These are phyloP conservation scores for Crithidia fasciculata DNA, from an alignment of 208 protist species.

Conservation along the genomic window DNA sequence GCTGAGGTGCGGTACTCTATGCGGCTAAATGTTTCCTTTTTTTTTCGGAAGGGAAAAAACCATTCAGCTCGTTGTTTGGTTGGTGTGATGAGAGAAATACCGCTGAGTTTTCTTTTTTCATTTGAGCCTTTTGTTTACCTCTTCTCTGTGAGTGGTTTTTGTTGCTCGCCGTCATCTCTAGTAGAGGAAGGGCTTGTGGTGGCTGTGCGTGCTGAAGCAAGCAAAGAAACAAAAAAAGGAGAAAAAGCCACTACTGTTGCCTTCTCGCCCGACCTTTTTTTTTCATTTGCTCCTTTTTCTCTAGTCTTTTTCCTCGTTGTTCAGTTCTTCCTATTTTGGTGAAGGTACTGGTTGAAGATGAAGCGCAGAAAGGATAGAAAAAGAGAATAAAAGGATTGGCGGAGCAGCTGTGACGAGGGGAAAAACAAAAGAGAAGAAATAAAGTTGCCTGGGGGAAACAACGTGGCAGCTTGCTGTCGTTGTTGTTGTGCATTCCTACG, in stretches of 20 bases:
- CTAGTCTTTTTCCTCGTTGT: neutral
- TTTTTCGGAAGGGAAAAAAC: no score
- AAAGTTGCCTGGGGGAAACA: neutral
- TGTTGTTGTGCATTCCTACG: no score
- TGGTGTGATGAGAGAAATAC: no score
- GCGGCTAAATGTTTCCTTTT: no score
- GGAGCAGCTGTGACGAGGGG: neutral
- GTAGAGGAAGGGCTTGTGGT: neutral
- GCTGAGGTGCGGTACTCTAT: no score
- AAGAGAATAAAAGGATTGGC: neutral
- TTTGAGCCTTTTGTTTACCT: no score
- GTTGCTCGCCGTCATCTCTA: no score
- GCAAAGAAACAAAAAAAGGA: neutral
- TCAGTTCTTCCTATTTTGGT: neutral
- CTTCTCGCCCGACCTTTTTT: neutral
- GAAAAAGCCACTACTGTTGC: neutral
- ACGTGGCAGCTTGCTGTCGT: no score
- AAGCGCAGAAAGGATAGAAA: neutral
- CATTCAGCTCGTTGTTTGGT: no score
- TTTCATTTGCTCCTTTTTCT: slow-evolving; percentile 6
- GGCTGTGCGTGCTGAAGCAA: neutral
- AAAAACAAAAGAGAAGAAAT: slow-evolving; percentile 5
- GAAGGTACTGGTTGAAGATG: neutral
- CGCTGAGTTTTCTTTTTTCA: no score
- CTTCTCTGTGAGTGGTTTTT: no score